Evolutionary conservation across 2,329 filamentous ascomycete genomes (phyloP), one percentile per base, ranked within the genome.

Genomic region (Emergomyces africanus): DNA sequence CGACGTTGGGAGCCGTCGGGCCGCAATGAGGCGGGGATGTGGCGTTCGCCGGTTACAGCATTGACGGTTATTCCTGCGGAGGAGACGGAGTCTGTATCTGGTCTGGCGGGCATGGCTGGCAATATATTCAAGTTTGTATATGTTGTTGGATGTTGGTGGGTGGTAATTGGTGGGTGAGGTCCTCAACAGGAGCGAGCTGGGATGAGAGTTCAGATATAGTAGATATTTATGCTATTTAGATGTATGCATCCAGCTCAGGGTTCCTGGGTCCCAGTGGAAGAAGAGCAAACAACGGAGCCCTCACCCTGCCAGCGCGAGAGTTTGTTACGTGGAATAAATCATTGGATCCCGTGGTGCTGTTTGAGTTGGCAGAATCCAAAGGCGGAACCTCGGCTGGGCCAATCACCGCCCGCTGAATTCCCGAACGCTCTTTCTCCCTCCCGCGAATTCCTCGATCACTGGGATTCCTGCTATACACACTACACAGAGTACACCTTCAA

Each of bases 1-100:
- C 89, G 95, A 59, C 94, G 85, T n/a, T 89, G 89, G 56, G 87
- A 90, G 60, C 94, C 94, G 70, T 99, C 94, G 28, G 94, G 77
- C 58, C 95, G 87, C 49, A 84, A 78, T 0, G 92, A 97, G 49
- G 91, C 83, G 30, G 94, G 94, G 60, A 99, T 97, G 66, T 90
- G 86, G 50, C 91, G 88, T 70, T 90, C 83, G 69, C 94, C 95
- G 65, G 83, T 88, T 63, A 74, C 72, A 56, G 85, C 82, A 70
- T 91, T 86, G 57, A 86, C 86, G 66, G 92, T 86, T 69, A 92
- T 92, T 65, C 88, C 88, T 46, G 89, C 79, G 56, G 65, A 64
- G 15, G 65, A 64, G 57, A 65, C 37, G 58, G 15, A 33, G 42
- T 44, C 6, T 61, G 28, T 30, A 81, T 28, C 23, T 84, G 59